Percentiles rank a stretch among this genome's conserved stretches.
Evolutionary conservation across 305 asterid species (phyloP).

Genomic region (Solanum chacoense): DNA sequence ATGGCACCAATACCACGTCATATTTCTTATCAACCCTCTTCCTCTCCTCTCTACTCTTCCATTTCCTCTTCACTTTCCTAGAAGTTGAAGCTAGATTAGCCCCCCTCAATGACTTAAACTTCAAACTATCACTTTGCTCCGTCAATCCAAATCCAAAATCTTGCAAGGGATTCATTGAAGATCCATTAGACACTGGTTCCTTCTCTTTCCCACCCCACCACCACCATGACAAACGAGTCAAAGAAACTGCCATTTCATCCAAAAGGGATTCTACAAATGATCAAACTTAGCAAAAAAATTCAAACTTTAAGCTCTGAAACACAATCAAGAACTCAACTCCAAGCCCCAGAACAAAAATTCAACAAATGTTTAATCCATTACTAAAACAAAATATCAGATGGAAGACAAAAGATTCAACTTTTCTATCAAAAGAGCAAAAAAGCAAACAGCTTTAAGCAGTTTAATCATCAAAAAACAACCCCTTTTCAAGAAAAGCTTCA

Average conservation of each 20-base stretch:
- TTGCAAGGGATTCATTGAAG: slow-evolving; percentile 47
- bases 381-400: neutral
- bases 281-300: neutral
- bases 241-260: slow-evolving; percentile 55
- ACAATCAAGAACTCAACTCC: neutral
- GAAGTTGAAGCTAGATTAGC: slow-evolving; percentile 27
- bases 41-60: slow-evolving; percentile 84
- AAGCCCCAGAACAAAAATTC: neutral
- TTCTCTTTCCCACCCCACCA: slow-evolving; percentile 75
- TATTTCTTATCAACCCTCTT: slow-evolving; percentile 54
- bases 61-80: slow-evolving; percentile 60
- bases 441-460: neutral
- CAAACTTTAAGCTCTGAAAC: neutral
- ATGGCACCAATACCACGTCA: slow-evolving; percentile 78
- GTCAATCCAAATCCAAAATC: slow-evolving; percentile 71
- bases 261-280: neutral
- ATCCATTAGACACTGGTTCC: slow-evolving; percentile 48
- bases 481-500: neutral
- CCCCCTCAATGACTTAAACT: slow-evolving; percentile 35
- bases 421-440: neutral
- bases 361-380: slow-evolving; percentile 12
- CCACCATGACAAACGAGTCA: slow-evolving; percentile 61
- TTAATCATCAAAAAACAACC: neutral
- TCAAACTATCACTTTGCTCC: slow-evolving; percentile 50
- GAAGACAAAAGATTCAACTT: neutral